A percentile compares a stretch with the other conserved stretches of the same genome.
These are phyloP conservation scores for Schoenoplectus triqueter DNA, from an alignment of 202 grass and related monocot species.

Conservation along the genomic window DNA sequence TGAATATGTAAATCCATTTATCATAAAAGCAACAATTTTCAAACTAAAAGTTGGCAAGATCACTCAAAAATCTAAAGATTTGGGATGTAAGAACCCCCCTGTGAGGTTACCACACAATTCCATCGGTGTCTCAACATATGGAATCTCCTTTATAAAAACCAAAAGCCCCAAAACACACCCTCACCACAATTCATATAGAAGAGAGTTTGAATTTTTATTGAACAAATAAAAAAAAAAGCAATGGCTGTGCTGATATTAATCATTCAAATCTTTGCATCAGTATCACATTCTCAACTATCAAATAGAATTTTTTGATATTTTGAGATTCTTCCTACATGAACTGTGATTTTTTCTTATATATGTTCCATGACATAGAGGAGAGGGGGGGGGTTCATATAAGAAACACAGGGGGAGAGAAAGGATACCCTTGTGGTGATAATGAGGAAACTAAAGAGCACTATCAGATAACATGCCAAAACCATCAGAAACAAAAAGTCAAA, in stretches of 20 bases:
- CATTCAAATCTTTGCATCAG: neutral
- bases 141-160: neutral
- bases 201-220: neutral
- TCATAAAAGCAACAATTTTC: no score
- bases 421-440: constrained; percentile 92
- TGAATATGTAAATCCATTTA: no score
- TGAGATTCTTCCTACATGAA: neutral
- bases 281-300: neutral
- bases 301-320: neutral
- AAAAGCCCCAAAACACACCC: neutral
- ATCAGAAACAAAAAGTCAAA: constrained; percentile 90
- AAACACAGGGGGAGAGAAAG: constrained; percentile 3
- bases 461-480: constrained; percentile 82
- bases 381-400: neutral
- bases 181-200: neutral
- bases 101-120: neutral
- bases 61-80: no score
- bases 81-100: no score
- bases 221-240: neutral
- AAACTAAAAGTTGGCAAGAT: no score
- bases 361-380: neutral
- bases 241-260: neutral
- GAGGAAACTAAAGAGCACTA: constrained; percentile 92
- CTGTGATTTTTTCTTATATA: constrained; percentile 1
- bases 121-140: neutral